These are phyloP conservation scores for Colletotrichum liriopes DNA, from an alignment of 2,329 filamentous ascomycete species.

Conservation along the genomic window DNA sequence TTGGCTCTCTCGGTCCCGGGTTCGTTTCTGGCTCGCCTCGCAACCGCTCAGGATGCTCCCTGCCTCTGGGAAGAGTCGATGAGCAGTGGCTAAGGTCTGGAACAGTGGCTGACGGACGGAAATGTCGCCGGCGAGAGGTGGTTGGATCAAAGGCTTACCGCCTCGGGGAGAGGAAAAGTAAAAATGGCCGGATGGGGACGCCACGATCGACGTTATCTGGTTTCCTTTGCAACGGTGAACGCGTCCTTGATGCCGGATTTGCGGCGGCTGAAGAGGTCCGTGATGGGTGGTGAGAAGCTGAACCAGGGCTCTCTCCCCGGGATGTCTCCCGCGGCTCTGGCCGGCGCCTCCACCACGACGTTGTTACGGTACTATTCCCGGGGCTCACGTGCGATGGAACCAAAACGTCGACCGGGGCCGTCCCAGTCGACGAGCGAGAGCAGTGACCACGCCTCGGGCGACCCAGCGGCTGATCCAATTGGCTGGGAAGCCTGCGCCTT, in stretches of 20 bases:
- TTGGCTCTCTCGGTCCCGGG: not conserved
- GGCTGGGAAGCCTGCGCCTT: not conserved
- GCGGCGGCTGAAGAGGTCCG: not conserved
- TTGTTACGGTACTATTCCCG: not conserved
- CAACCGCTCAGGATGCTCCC: not conserved
- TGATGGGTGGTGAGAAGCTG: not conserved
- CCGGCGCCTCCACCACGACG: not conserved
- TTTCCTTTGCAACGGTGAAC: not conserved
- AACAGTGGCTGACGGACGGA: too few relatives aligned
- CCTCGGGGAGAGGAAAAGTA: conserved; percentile 1
- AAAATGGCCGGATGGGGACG: not conserved
- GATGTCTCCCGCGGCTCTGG: not conserved
- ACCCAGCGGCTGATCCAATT: conserved; percentile 15
- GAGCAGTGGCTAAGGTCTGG: not conserved
- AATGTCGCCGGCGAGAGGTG: not conserved
- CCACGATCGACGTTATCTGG: not conserved
- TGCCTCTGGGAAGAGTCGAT: not conserved
- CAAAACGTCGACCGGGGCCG: not conserved
- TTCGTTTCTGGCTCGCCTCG: not conserved
- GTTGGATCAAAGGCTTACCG: conserved; percentile 10
- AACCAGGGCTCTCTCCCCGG: not conserved
- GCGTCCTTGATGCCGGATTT: not conserved
- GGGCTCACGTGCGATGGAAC: conserved; percentile 4
- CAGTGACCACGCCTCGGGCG: not conserved
- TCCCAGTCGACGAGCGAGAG: not conserved